These are phyloP conservation scores for Eucalyptus cloeziana DNA, from an alignment of 345 rosid species.

Conservation along the genomic window DNA sequence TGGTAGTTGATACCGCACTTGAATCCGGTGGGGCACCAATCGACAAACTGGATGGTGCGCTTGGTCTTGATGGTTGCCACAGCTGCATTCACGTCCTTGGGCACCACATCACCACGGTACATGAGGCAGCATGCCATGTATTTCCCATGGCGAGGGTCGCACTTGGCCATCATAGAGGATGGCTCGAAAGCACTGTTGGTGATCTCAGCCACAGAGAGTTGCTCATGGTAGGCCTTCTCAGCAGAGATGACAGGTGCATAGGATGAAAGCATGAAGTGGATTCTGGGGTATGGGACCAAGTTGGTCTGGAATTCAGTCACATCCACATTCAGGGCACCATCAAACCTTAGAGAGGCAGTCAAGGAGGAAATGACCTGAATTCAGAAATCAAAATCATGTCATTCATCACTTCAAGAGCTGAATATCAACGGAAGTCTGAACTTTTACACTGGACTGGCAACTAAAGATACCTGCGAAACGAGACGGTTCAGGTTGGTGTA, in stretches of 20 bases:
- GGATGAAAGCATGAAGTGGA: constrained; percentile 81
- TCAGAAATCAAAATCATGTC: background rate
- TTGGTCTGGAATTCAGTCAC: constrained; percentile 77
- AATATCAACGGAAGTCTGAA: background rate
- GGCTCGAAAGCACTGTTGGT: constrained; percentile 45
- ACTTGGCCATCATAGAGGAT: constrained; percentile 41
- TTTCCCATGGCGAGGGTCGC: constrained; percentile 86
- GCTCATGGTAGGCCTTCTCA: constrained; percentile 38
- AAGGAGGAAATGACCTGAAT: constrained; percentile 57
- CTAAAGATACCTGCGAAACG: constrained; percentile 42
- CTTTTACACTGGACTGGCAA: background rate
- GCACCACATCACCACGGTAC: constrained; percentile 81
- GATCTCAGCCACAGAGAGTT: constrained; percentile 55
- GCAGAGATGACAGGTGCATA: constrained; percentile 75
- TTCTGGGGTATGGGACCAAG: constrained; percentile 74
- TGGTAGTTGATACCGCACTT: constrained; percentile 74
- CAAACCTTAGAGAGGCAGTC: constrained; percentile 76
- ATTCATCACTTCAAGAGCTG: background rate
- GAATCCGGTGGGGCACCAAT: constrained; percentile 81
- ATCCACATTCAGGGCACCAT: constrained; percentile 73
- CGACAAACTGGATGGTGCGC: constrained; percentile 65
- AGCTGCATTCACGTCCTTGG: constrained; percentile 68
- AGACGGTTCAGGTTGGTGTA: constrained; percentile 74
- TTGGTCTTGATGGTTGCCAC: constrained; percentile 72
- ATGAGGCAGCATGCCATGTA: constrained; percentile 81